Base-by-base conservation (phyloP, 495 filamentous ascomycete genomes). In the Beverwykella pulmonaria region DNA sequence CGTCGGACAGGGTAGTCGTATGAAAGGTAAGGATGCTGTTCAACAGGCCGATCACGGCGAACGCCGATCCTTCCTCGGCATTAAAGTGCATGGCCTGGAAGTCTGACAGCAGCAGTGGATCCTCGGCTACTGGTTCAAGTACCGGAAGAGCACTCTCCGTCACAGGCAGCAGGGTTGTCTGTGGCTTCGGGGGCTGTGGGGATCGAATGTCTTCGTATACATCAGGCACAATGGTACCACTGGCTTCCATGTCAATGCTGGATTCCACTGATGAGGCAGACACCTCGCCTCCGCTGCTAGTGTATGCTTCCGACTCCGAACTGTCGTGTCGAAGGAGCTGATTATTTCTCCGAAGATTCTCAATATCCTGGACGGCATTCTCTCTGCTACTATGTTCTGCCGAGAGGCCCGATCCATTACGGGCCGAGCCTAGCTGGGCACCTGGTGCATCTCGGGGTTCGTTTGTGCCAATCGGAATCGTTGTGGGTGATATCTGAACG, bases 201-300 rank as follows among this genome's bases (percentile, higher is more conserved):
- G 61, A 69, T 48, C 46, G 47, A 5, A 55, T 22, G 9, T 69
- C 64, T 19, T 62, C 65, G 44, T 54, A 54, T 23, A 58, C 50
- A 20, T 75, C 73, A 59, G 72, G 73, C 26, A 75, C 72, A 54
- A 75, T 75, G 1, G 74, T 75, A 27, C 72, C 74, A 63, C 74
- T 75, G 22, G 74, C 74, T 61, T 74, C 72, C 73, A 75, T 72
- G 22, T 69, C 63, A 12, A 70, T 47, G 30, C 36, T 58, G 47
- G 63, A 58, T 30, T 63, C 46, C 30, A 67, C 27, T 17, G 62
- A 70, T 10, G 41, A 50, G 25, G 44, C 59, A 34, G 68, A 72
- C 1, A 65, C 1, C 12, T 54, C 59, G 19, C 53, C 63, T 49
- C 50, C 49, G 41, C 65, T 67, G 30, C 65, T 69, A 22, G 60